A percentile compares a stretch with the other conserved stretches of the same genome.
phyloP scores from a whole-genome alignment of 345 rosid genomes.

The Toxicodendron radicans region DNA sequence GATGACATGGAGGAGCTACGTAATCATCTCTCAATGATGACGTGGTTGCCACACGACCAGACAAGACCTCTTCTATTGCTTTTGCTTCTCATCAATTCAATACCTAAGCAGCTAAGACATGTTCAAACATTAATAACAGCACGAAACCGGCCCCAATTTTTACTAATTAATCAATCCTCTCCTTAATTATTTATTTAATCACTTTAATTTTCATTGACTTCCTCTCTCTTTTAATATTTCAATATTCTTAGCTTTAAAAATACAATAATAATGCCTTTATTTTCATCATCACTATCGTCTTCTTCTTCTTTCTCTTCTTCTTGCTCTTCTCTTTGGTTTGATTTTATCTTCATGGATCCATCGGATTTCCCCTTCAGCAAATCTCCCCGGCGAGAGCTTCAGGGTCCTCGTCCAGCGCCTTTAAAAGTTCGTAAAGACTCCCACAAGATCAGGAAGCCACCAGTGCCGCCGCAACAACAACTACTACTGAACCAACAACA shows the following conservation, averaged over 20 bases:
- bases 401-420: conserved; percentile 81
- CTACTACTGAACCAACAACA: conserved; percentile 29
- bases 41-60: conserved; percentile 4
- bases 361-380: conserved; percentile 39
- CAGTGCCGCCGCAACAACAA: conserved; percentile 39
- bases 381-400: conserved; percentile 72
- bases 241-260: background rate
- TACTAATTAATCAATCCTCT: background rate
- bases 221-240: conserved; percentile 20
- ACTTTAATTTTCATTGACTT: conserved; percentile 29
- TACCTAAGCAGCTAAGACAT: conserved; percentile 21
- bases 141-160: conserved; percentile 31
- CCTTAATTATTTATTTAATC: background rate
- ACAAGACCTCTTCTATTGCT: too few relatives aligned
- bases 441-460: conserved; percentile 76
- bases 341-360: conserved; percentile 34
- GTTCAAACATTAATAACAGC: conserved; percentile 38
- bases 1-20: conserved; percentile 7
- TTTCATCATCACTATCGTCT: background rate
- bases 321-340: background rate
- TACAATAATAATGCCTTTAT: conserved; percentile 20
- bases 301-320: background rate
- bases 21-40: conserved; percentile 14
- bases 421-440: conserved; percentile 72
- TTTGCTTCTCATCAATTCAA: too few relatives aligned